Evolutionary conservation across 1,284 basidiomycete genomes (phyloP).

Genomic region (Austroboletus novae-zelandiae): DNA sequence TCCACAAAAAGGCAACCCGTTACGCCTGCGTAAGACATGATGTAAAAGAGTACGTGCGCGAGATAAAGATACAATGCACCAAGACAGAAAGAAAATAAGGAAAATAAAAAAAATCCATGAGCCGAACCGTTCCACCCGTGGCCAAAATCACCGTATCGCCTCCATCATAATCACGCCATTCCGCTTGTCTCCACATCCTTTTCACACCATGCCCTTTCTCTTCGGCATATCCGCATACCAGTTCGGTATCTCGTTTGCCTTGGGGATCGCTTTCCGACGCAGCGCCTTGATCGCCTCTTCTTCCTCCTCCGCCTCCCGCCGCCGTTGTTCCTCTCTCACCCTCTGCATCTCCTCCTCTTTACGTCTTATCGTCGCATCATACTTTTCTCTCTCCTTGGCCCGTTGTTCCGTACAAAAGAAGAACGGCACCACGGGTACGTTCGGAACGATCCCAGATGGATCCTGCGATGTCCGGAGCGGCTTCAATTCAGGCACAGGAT

Average conservation of each 20-base stretch:
- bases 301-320: conserved; percentile 50
- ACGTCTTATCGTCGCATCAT: conserved; percentile 54
- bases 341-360: conserved; percentile 53
- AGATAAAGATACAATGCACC: conserved; percentile 7
- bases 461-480: conserved; percentile 47
- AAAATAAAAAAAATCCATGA: not conserved
- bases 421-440: conserved; percentile 43
- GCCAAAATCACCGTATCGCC: conserved; percentile 12
- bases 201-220: conserved; percentile 27
- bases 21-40: conserved; percentile 9
- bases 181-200: conserved; percentile 9
- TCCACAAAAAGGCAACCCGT: conserved; percentile 4
- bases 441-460: conserved; percentile 38
- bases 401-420: conserved; percentile 53
- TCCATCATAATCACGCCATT: conserved; percentile 7
- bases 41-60: conserved; percentile 19
- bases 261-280: conserved; percentile 60
- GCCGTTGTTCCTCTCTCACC: conserved; percentile 40
- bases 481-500: conserved; percentile 52
- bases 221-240: conserved; percentile 58
- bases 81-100: conserved; percentile 6
- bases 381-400: conserved; percentile 58
- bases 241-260: conserved; percentile 67
- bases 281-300: conserved; percentile 55
- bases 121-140: conserved; percentile 5